A percentile compares a stretch with the other conserved stretches of the same genome.
phyloP scores from a whole-genome alignment of 1,284 basidiomycete genomes.

The Ceratobasidium sp. region DNA sequence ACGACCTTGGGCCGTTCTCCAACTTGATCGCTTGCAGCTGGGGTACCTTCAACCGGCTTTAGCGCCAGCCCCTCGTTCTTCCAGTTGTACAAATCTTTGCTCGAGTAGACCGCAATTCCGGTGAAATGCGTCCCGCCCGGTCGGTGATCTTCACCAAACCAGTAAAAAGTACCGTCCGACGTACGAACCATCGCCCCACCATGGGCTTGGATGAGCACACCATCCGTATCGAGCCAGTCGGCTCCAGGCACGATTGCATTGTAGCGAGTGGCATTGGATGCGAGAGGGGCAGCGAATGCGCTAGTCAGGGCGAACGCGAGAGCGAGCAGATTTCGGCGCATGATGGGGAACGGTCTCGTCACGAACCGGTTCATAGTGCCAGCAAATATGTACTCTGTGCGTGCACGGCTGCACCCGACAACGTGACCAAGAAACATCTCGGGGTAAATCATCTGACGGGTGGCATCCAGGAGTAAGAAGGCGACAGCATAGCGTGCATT shows the following conservation, averaged over 20 bases:
- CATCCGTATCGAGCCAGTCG: constrained; percentile 45
- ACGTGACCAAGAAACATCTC: constrained; percentile 1
- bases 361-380: not conserved
- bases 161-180: constrained; percentile 43
- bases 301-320: not conserved
- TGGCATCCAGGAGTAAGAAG: not conserved
- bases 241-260: constrained; percentile 44
- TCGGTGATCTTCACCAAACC: constrained; percentile 43
- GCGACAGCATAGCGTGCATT: not conserved
- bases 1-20: constrained; percentile 38
- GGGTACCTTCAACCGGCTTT: constrained; percentile 21
- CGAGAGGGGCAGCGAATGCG: not conserved
- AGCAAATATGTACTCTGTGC: not conserved
- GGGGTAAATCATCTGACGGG: constrained; percentile 8
- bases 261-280: constrained; percentile 28
- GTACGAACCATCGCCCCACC: constrained; percentile 43
- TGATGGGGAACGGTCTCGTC: not conserved
- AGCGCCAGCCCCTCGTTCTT: constrained; percentile 43
- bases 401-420: not conserved
- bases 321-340: not conserved
- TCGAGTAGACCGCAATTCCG: constrained; percentile 44
- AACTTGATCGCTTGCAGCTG: constrained; percentile 33
- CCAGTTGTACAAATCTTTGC: constrained; percentile 44
- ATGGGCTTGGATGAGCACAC: constrained; percentile 43
- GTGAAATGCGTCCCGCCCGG: constrained; percentile 32